phyloP scores from a whole-genome alignment of 1,284 basidiomycete genomes.

The Trametes pubescens region DNA sequence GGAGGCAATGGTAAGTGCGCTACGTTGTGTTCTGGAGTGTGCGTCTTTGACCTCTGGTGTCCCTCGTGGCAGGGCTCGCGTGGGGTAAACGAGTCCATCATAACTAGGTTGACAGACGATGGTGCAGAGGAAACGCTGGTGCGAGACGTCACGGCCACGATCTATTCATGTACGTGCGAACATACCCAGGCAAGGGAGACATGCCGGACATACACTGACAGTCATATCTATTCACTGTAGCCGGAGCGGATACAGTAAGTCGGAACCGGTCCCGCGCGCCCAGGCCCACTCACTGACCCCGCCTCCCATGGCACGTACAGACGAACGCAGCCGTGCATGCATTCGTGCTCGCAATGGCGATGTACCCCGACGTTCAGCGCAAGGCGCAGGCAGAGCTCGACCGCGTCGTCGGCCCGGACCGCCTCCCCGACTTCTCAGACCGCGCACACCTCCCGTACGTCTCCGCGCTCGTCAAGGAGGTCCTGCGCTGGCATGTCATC shows the following conservation, averaged over 20 bases:
- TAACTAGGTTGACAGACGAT: conserved; percentile 14
- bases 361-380: conserved; percentile 40
- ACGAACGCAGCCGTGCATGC: conserved; percentile 23
- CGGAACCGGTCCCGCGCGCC: not conserved
- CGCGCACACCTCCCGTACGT: conserved; percentile 41
- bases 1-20: conserved; percentile 12
- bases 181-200: not conserved
- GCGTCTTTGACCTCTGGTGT: not conserved
- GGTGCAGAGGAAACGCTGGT: conserved; percentile 18
- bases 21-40: not conserved
- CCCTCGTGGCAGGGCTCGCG: not conserved
- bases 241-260: conserved; percentile 29
- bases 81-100: conserved; percentile 11
- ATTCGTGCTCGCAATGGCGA: conserved; percentile 43
- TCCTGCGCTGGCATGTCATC: conserved; percentile 42
- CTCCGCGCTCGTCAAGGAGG: conserved; percentile 43
- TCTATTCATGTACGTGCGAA: conserved; percentile 25
- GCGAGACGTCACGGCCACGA: conserved; percentile 19
- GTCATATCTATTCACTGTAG: conserved; percentile 2
- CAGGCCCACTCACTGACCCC: not conserved
- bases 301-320: conserved; percentile 1
- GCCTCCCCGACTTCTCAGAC: conserved; percentile 45
- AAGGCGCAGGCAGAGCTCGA: conserved; percentile 46
- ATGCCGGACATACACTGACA: not conserved
- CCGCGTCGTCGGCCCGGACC: conserved; percentile 38